These are phyloP conservation scores for Solanum tarijense DNA, from an alignment of 257 asterid genomes.

Conservation along the genomic window DNA sequence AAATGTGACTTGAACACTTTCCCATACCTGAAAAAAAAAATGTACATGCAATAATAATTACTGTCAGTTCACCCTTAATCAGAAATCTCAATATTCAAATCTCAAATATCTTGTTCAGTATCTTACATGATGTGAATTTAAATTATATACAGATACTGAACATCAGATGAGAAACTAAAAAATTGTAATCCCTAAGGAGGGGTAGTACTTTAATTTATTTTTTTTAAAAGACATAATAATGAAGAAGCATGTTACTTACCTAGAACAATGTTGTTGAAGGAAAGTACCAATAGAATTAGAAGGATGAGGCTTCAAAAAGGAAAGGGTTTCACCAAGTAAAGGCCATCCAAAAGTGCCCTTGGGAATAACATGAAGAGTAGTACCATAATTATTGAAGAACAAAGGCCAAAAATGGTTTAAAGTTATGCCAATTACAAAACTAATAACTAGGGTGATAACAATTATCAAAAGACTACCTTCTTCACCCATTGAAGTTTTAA, in stretches of 20 bases:
- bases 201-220: not conserved
- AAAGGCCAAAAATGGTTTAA: conserved; percentile 60
- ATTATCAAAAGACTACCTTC: not conserved
- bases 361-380: conserved; percentile 10
- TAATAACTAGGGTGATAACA: conserved; percentile 1
- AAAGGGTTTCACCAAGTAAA: conserved; percentile 59
- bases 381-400: conserved; percentile 11
- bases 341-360: conserved; percentile 72
- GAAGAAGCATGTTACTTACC: conserved; percentile 20
- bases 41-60: not conserved
- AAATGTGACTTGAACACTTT: conserved; percentile 72
- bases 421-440: conserved; percentile 19
- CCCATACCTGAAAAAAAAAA: conserved; percentile 34
- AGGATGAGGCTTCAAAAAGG: conserved; percentile 62
- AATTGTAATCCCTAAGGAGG: not conserved
- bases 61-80: not conserved
- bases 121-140: not conserved
- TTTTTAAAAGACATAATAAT: not conserved
- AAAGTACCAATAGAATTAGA: conserved; percentile 53
- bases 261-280: conserved; percentile 51
- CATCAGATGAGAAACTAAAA: not conserved
- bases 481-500: conserved; percentile 6
- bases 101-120: too few species aligned
- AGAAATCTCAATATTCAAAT: not conserved
- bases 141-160: not conserved